Evolutionary conservation across 768 basidiomycete species (phyloP).

Genomic region (Trametes punicea): DNA sequence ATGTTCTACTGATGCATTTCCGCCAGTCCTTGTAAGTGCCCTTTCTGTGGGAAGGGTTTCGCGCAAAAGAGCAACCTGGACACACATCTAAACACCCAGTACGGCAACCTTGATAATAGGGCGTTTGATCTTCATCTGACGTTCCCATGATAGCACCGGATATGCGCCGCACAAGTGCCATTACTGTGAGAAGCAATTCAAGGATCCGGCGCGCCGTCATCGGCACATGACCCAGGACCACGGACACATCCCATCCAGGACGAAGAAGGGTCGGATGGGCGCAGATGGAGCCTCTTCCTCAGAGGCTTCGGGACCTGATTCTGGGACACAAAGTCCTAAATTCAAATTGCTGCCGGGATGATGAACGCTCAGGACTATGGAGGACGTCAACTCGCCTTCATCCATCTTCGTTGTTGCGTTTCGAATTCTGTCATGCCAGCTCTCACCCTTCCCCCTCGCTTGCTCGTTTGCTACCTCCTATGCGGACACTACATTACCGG

Average conservation of each 20-base stretch:
- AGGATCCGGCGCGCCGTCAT: constrained; percentile 62
- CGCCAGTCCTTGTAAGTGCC: constrained; percentile 49
- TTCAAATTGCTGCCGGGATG: neutral
- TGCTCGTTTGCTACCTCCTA: too few relatives aligned
- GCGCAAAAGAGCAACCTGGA: constrained; percentile 56
- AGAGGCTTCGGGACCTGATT: constrained; percentile 26
- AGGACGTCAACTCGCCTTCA: too few relatives aligned
- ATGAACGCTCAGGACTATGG: constrained; percentile 9
- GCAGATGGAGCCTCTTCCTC: constrained; percentile 9
- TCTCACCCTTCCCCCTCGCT: too few relatives aligned
- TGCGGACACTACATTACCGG: too few relatives aligned
- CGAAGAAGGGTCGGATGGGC: constrained; percentile 42
- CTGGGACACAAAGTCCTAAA: constrained; percentile 19
- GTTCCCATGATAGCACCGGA: constrained; percentile 44
- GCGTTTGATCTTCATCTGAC: constrained; percentile 23
- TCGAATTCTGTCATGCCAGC: too few relatives aligned
- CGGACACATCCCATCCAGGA: constrained; percentile 45
- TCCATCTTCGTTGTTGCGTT: too few relatives aligned
- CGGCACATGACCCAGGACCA: constrained; percentile 55
- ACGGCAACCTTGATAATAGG: constrained; percentile 25
- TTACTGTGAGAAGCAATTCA: constrained; percentile 53
- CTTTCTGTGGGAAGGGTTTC: constrained; percentile 51
- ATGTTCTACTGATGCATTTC: neutral
- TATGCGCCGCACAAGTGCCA: constrained; percentile 52
- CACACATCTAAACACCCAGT: constrained; percentile 57